Percentiles rank a stretch among this genome's conserved stretches.
Conservation (phyloP, 1,139 yeast genomes). For the Taphrina flavorubra region DNA sequence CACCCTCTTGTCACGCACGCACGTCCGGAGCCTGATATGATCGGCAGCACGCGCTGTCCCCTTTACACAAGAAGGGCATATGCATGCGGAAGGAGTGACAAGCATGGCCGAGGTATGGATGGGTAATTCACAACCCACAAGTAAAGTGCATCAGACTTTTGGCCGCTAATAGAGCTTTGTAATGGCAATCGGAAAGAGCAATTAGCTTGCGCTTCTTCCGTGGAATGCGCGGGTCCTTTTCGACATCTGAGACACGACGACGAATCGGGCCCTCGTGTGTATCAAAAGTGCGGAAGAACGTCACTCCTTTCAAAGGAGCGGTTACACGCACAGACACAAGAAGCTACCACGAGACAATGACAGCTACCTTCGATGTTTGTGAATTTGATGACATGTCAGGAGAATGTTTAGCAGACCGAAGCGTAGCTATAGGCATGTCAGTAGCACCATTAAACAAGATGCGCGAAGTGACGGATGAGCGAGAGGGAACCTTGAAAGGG, state of each 20-base stretch:
- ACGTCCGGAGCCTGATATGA: background rate
- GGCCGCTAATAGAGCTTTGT: background rate
- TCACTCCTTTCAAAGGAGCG: background rate
- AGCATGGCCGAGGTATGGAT: background rate
- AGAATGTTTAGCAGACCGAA: background rate
- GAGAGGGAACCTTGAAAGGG: too few relatives aligned
- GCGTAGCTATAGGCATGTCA: background rate
- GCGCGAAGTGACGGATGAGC: too few relatives aligned
- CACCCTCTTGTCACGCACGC: too few relatives aligned
- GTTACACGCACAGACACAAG: too few relatives aligned
- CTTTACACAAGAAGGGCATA: too few relatives aligned
- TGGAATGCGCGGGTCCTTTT: background rate
- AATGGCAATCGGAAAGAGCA: background rate
- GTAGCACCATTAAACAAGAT: too few relatives aligned
- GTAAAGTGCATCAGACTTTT: too few relatives aligned
- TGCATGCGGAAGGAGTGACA: background rate
- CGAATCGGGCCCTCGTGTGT: background rate
- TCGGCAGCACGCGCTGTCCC: background rate
- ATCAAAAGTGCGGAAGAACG: slow-evolving; percentile 1
- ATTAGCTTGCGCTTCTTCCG: background rate
- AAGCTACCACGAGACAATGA: too few relatives aligned
- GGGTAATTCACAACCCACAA: too few relatives aligned
- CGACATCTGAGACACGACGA: background rate
- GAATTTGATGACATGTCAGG: background rate
- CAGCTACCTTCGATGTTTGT: too few relatives aligned